Percentiles rank a stretch among this genome's conserved stretches.
Evolutionary conservation across 495 filamentous ascomycete species (phyloP).

Genomic region (Lentithecium fluviatile): DNA sequence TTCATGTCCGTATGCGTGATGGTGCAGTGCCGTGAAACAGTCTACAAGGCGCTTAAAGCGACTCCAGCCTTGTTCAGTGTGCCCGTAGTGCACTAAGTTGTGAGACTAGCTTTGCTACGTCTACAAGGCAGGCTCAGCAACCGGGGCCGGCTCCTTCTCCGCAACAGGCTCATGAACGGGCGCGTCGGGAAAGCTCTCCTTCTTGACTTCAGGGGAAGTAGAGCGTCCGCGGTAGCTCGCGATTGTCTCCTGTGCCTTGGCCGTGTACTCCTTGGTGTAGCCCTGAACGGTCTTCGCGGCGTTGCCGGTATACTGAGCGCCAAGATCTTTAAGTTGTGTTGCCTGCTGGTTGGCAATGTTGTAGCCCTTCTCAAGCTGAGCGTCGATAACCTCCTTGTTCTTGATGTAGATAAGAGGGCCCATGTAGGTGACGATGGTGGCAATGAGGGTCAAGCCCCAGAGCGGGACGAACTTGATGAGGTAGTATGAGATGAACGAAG

Average conservation of each 20-base stretch:
- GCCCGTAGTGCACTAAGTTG: too few species aligned
- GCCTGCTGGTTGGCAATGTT: conserved; percentile 79
- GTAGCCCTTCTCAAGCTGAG: conserved; percentile 68
- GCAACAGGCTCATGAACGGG: conserved; percentile 55
- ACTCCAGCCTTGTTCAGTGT: too few species aligned
- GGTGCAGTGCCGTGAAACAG: too few species aligned
- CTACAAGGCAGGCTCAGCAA: conserved; percentile 25
- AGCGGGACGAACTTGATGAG: conserved; percentile 90
- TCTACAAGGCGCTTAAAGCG: too few species aligned
- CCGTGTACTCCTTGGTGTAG: conserved; percentile 34
- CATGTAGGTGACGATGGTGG: conserved; percentile 73
- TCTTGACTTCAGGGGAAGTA: conserved; percentile 46
- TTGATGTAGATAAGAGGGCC: conserved; percentile 85
- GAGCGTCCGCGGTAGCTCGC: conserved; percentile 28
- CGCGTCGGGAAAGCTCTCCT: conserved; percentile 60
- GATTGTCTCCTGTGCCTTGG: conserved; percentile 32
- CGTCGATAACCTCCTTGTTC: conserved; percentile 92
- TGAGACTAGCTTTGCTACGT: background rate
- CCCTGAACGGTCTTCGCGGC: conserved; percentile 29
- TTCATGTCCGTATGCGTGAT: too few species aligned
- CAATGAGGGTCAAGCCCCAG: conserved; percentile 85
- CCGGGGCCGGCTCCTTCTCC: conserved; percentile 25
- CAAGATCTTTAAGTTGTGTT: conserved; percentile 72
- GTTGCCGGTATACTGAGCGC: conserved; percentile 71
- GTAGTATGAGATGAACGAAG: conserved; percentile 84